phyloP scores from a whole-genome alignment of 2,329 filamentous ascomycete species.

The Westerdykella sp. region DNA sequence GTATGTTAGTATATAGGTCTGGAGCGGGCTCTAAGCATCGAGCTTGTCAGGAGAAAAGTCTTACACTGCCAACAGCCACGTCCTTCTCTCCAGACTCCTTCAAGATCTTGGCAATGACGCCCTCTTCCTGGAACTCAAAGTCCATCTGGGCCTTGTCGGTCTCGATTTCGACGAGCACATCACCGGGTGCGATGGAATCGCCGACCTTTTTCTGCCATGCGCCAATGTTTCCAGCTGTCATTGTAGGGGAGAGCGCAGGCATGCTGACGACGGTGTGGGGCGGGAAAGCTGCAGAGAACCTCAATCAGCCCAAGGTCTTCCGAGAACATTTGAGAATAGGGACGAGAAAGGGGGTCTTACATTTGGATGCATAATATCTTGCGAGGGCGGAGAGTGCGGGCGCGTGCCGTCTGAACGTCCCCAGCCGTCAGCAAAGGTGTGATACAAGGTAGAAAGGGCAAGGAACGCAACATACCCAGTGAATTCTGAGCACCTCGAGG shows the following conservation, averaged over 20 bases:
- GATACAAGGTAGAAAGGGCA: too few relatives aligned
- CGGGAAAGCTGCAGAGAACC: conserved; percentile 67
- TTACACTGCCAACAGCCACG: conserved; percentile 85
- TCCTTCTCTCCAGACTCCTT: conserved; percentile 93
- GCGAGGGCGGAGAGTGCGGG: conserved; percentile 55
- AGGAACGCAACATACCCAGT: conserved; percentile 24
- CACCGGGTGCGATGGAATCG: conserved; percentile 79
- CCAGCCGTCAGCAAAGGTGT: conserved; percentile 21
- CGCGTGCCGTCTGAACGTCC: conserved; percentile 34
- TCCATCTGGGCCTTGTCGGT: conserved; percentile 99
- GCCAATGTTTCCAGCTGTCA: conserved; percentile 95
- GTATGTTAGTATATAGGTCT: conserved; percentile 18
- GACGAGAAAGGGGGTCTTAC: conserved; percentile 40
- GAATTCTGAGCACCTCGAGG: conserved; percentile 32
- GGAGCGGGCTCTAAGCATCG: neutral
- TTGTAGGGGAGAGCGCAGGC: conserved; percentile 95
- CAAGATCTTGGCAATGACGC: conserved; percentile 87
- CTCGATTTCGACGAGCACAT: conserved; percentile 96
- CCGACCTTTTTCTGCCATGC: conserved; percentile 97
- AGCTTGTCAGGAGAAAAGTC: conserved; percentile 1
- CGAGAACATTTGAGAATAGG: neutral
- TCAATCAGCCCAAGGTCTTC: conserved; percentile 24
- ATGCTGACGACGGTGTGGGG: conserved; percentile 94
- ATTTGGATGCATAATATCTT: conserved; percentile 64
- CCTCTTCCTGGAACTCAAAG: conserved; percentile 99